Evolutionary conservation across 306 rosid species (phyloP).

Genomic region (Crataegus laevigata): DNA sequence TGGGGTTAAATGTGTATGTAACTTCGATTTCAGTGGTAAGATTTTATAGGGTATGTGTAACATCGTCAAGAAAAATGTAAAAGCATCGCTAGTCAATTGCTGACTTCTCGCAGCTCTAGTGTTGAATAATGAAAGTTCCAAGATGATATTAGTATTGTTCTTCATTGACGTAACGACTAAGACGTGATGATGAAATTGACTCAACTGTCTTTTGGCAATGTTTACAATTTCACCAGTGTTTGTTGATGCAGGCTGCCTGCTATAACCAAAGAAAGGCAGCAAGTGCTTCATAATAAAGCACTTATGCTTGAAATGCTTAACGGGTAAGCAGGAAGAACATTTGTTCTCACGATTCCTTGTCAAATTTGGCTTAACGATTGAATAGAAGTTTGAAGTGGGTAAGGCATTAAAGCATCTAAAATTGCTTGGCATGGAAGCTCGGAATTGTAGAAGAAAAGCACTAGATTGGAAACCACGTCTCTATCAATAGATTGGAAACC

Average conservation of each 20-base stretch:
- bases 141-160: neutral
- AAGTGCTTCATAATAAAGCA: neutral
- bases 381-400: neutral
- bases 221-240: neutral
- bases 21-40: conserved; percentile 12
- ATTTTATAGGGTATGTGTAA: conserved; percentile 21
- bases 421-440: neutral
- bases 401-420: neutral
- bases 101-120: conserved; percentile 10
- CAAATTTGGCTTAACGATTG: neutral
- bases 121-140: neutral
- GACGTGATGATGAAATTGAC: neutral
- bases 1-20: neutral
- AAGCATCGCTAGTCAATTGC: conserved; percentile 8
- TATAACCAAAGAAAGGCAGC: neutral
- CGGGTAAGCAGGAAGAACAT: neutral
- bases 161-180: neutral
- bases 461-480: no score
- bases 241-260: neutral
- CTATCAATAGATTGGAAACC: neutral
- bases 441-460: neutral
- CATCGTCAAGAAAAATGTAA: conserved; percentile 21
- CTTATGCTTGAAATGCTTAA: neutral
- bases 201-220: neutral
- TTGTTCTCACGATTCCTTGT: neutral